phyloP scores from a whole-genome alignment of 2,329 filamentous ascomycete genomes.

The Monilinia aucupariae region DNA sequence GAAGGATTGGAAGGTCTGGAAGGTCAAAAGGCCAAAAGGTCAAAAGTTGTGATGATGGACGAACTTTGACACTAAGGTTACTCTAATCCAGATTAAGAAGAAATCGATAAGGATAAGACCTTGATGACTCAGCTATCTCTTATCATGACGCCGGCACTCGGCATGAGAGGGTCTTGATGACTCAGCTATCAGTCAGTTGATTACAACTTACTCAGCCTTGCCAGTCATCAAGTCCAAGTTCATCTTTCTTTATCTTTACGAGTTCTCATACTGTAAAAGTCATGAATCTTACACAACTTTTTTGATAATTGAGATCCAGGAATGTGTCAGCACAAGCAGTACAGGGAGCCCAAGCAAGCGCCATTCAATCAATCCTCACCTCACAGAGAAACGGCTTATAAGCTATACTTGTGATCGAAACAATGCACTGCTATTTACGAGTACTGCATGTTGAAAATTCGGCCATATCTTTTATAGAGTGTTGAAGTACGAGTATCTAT shows the following conservation, averaged over 20 bases:
- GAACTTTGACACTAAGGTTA: too few relatives aligned
- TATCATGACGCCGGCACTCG: neutral
- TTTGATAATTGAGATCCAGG: neutral
- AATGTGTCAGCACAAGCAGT: neutral
- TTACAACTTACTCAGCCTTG: neutral
- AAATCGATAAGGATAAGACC: constrained; percentile 1
- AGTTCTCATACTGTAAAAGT: too few relatives aligned
- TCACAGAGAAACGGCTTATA: too few relatives aligned
- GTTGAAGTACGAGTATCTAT: too few relatives aligned
- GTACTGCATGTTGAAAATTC: neutral
- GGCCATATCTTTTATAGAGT: neutral
- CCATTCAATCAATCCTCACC: too few relatives aligned
- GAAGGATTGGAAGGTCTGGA: neutral
- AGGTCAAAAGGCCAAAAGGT: neutral
- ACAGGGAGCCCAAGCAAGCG: too few relatives aligned
- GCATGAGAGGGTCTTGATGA: neutral
- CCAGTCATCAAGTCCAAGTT: too few relatives aligned
- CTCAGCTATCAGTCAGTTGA: neutral
- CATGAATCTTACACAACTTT: neutral
- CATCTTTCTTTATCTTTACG: too few relatives aligned
- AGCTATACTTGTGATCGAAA: too few relatives aligned
- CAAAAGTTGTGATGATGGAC: too few relatives aligned
- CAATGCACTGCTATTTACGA: neutral
- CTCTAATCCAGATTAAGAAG: too few relatives aligned
- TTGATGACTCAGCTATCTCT: neutral